phyloP scores from a whole-genome alignment of 305 asterid species.

The Fraxinus baroniana region DNA sequence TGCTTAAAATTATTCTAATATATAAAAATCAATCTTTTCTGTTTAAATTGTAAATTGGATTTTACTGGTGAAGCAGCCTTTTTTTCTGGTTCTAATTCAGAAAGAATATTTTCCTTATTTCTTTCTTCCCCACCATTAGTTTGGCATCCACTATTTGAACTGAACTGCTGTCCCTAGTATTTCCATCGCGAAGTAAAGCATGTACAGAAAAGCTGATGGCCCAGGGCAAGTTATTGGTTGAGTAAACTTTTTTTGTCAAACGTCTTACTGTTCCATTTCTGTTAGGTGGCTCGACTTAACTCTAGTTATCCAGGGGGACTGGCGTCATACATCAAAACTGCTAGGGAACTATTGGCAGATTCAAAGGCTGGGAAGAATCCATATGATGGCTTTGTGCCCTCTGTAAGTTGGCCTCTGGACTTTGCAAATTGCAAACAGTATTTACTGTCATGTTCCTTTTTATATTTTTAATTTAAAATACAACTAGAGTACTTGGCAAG shows the following conservation, averaged over 20 bases:
- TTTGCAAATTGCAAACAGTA: slow-evolving; percentile 18
- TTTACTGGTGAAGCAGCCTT: background rate
- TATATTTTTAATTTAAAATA: slow-evolving; percentile 12
- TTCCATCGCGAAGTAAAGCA: background rate
- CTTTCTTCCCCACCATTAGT: slow-evolving; percentile 1
- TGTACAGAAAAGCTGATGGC: slow-evolving; percentile 13
- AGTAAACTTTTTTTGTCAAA: background rate
- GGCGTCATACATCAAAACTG: slow-evolving; percentile 71
- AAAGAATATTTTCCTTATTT: background rate
- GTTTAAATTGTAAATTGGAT: background rate
- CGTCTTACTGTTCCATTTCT: slow-evolving; percentile 20
- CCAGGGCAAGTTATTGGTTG: slow-evolving; percentile 3
- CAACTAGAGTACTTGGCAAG: background rate
- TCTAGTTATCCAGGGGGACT: slow-evolving; percentile 95
- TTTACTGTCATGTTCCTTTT: slow-evolving; percentile 6
- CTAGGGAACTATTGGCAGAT: slow-evolving; percentile 88
- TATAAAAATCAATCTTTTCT: background rate
- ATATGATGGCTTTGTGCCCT: slow-evolving; percentile 89
- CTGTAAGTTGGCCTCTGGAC: slow-evolving; percentile 55
- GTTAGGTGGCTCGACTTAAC: slow-evolving; percentile 73
- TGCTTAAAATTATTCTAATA: background rate
- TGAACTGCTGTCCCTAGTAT: background rate
- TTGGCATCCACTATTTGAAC: slow-evolving; percentile 3
- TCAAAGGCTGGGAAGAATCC: slow-evolving; percentile 97
- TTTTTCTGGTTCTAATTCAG: background rate